Percentiles rank a stretch among this genome's conserved stretches.
These are phyloP conservation scores for Metschnikowia reukaufii DNA, from an alignment of 805 yeast species.

Conservation along the genomic window DNA sequence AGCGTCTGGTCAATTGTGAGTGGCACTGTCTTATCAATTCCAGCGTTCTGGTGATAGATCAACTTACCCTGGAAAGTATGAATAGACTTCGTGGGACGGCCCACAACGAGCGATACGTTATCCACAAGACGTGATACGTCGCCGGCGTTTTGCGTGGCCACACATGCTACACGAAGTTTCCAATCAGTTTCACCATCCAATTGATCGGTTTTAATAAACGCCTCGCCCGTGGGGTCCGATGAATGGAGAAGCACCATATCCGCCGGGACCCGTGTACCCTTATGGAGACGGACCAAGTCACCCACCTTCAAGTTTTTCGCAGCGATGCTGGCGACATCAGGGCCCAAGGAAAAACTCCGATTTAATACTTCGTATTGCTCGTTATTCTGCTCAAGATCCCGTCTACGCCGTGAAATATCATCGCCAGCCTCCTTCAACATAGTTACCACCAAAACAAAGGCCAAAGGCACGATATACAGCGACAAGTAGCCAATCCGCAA, in stretches of 20 bases:
- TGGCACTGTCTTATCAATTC: conserved; percentile 53
- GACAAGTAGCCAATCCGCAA: conserved; percentile 90
- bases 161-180: conserved; percentile 83
- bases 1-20: conserved; percentile 85
- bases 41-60: conserved; percentile 42
- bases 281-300: conserved; percentile 74
- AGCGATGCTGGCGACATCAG: conserved; percentile 35
- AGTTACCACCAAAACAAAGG: conserved; percentile 87
- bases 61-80: conserved; percentile 79
- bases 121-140: conserved; percentile 52
- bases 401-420: conserved; percentile 83
- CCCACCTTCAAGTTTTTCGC: conserved; percentile 76
- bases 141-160: conserved; percentile 59
- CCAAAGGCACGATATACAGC: conserved; percentile 91
- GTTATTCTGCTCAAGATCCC: conserved; percentile 86
- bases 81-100: conserved; percentile 83
- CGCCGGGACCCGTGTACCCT: conserved; percentile 89
- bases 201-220: conserved; percentile 95
- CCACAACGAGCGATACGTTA: conserved; percentile 56
- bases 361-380: conserved; percentile 74
- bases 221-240: conserved; percentile 66
- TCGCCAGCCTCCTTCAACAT: conserved; percentile 96
- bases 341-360: conserved; percentile 21
- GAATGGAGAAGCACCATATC: conserved; percentile 85
- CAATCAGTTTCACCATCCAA: conserved; percentile 99